A percentile compares a stretch with the other conserved stretches of the same genome.
Evolutionary conservation across 805 yeast species (phyloP).

Genomic region (Starmerella bombicola): DNA sequence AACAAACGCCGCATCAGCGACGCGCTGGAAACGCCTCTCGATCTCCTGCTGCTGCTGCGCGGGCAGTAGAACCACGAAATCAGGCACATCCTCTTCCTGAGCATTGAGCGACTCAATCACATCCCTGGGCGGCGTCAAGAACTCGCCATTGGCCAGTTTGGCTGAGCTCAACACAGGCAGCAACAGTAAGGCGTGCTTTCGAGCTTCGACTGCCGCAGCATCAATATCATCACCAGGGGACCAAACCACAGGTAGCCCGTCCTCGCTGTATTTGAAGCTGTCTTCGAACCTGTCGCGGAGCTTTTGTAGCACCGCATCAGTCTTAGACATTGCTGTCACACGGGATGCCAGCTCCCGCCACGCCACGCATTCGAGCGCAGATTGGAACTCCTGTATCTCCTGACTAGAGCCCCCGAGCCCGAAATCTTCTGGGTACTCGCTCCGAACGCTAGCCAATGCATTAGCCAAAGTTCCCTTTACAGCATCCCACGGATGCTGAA

Average conservation of each 20-base stretch:
- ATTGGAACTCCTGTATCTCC: slow-evolving; percentile 33
- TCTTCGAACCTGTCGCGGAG: slow-evolving; percentile 75
- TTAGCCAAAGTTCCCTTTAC: slow-evolving; percentile 36
- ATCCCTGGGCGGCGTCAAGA: slow-evolving; percentile 33
- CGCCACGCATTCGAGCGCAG: slow-evolving; percentile 39
- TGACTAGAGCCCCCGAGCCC: slow-evolving; percentile 45
- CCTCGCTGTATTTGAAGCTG: slow-evolving; percentile 65
- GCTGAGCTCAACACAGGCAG: slow-evolving; percentile 53
- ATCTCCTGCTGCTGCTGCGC: slow-evolving; percentile 47
- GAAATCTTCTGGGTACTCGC: slow-evolving; percentile 33
- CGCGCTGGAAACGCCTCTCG: slow-evolving; percentile 50
- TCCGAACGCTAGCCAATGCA: slow-evolving; percentile 27
- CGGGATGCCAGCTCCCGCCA: slow-evolving; percentile 55
- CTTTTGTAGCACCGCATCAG: slow-evolving; percentile 51
- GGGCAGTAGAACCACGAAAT: slow-evolving; percentile 38
- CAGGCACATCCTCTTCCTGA: slow-evolving; percentile 33
- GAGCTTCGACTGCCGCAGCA: slow-evolving; percentile 46
- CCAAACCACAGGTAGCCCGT: slow-evolving; percentile 76
- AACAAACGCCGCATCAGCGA: slow-evolving; percentile 64
- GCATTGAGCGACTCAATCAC: slow-evolving; percentile 40
- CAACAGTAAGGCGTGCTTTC: slow-evolving; percentile 41
- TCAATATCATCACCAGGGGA: slow-evolving; percentile 63
- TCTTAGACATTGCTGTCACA: slow-evolving; percentile 49
- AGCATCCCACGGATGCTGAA: slow-evolving; percentile 56
- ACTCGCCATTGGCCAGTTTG: slow-evolving; percentile 30